Evolutionary conservation across 1,284 basidiomycete genomes (phyloP).

Genomic region (Erythrobasidium hasegawianum): DNA sequence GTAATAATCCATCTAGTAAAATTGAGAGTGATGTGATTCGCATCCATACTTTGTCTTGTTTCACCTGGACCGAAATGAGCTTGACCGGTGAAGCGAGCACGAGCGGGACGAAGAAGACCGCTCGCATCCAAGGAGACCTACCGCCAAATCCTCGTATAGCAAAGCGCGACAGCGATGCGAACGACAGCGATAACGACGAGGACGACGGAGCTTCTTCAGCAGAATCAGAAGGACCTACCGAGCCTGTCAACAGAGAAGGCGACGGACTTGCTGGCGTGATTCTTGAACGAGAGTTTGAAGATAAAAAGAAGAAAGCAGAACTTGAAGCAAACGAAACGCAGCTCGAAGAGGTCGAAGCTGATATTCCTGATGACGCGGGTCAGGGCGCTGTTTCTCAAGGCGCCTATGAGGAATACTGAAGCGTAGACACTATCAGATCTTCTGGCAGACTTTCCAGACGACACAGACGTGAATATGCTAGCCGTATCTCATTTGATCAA

Average conservation of each 20-base stretch:
- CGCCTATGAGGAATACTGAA: slow-evolving; percentile 10
- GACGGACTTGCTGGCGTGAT: background rate
- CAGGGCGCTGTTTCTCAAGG: background rate
- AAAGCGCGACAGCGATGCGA: background rate
- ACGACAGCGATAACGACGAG: slow-evolving; percentile 23
- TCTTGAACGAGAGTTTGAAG: slow-evolving; percentile 42
- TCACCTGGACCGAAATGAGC: no score
- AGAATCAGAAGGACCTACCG: slow-evolving; percentile 28
- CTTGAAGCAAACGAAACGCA: background rate
- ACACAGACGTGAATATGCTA: slow-evolving; percentile 59
- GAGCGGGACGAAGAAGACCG: slow-evolving; percentile 14
- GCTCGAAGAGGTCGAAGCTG: slow-evolving; percentile 33
- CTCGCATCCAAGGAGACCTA: slow-evolving; percentile 10
- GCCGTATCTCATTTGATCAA: no score
- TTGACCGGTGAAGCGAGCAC: slow-evolving; percentile 5
- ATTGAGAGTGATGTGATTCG: no score
- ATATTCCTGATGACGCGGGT: slow-evolving; percentile 37
- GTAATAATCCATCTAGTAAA: no score
- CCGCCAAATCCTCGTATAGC: slow-evolving; percentile 10
- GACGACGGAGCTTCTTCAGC: slow-evolving; percentile 14
- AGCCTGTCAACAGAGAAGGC: slow-evolving; percentile 27
- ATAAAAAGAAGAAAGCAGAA: slow-evolving; percentile 38
- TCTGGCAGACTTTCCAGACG: slow-evolving; percentile 57
- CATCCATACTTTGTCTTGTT: no score
- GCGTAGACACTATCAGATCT: slow-evolving; percentile 42